Conservation (phyloP, 495 filamentous ascomycete genomes). For the Penicillium turbatum region DNA sequence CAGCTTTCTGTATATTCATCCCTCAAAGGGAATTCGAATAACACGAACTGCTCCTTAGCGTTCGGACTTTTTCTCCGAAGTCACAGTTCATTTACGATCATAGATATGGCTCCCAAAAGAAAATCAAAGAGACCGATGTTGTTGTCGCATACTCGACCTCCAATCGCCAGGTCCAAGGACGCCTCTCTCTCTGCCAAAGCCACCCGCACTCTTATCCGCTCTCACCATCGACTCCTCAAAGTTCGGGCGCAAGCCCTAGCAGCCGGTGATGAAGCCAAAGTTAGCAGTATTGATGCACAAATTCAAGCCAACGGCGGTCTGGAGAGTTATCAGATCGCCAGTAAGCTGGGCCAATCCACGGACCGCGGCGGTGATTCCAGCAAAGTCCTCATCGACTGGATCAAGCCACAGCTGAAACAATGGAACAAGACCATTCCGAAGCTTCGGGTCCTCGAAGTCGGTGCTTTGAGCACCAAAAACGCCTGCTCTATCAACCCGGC, state of each 20-base stretch:
- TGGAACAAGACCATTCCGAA: conserved; percentile 25
- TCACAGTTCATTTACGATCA: not conserved
- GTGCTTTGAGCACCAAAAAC: conserved; percentile 80
- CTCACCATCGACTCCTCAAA: conserved; percentile 82
- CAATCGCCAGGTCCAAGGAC: conserved; percentile 46
- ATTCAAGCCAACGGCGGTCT: conserved; percentile 73
- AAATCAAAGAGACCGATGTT: conserved; percentile 41
- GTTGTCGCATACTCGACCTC: conserved; percentile 69
- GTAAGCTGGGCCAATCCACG: conserved; percentile 76
- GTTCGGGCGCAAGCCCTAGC: conserved; percentile 60
- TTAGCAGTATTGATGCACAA: conserved; percentile 51
- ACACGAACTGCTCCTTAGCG: too few relatives aligned
- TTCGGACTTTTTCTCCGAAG: too few relatives aligned
- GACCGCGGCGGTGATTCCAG: conserved; percentile 90
- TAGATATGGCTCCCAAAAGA: conserved; percentile 24
- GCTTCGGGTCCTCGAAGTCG: conserved; percentile 78
- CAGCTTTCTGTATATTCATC: not conserved
- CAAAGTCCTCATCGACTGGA: conserved; percentile 80
- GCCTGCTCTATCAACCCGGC: conserved; percentile 66
- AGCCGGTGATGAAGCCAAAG: conserved; percentile 55
- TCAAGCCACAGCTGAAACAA: conserved; percentile 45
- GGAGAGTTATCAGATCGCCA: conserved; percentile 80
- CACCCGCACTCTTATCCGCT: conserved; percentile 75
- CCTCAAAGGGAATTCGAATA: not conserved
- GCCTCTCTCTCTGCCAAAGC: conserved; percentile 70